Conservation (phyloP, 257 asterid genomes). For the Dorcoceras hygrometricum region DNA sequence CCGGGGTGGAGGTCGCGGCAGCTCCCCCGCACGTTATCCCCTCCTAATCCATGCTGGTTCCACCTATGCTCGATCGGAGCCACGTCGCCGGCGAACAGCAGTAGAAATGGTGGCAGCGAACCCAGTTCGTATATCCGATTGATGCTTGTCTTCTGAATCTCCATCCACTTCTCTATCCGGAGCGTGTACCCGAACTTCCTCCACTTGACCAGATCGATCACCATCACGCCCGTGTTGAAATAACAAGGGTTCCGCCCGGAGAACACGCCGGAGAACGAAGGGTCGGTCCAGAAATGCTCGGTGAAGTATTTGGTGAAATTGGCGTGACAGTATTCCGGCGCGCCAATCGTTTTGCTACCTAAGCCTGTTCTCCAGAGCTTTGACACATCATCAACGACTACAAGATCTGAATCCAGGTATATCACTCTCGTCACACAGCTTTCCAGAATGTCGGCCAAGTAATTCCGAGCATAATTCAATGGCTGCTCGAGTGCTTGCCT, state of each 20-base stretch:
- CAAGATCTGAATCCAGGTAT: slow-evolving; percentile 87
- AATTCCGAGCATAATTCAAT: slow-evolving; percentile 77
- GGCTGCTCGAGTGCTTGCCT: slow-evolving; percentile 93
- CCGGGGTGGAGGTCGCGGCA: slow-evolving; percentile 88
- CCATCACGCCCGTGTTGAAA: slow-evolving; percentile 95
- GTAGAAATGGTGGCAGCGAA: slow-evolving; percentile 74
- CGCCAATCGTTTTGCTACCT: slow-evolving; percentile 74
- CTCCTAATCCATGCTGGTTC: slow-evolving; percentile 94
- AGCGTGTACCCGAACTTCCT: slow-evolving; percentile 71
- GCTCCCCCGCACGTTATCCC: slow-evolving; percentile 82
- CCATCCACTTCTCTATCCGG: slow-evolving; percentile 93
- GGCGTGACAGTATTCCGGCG: slow-evolving; percentile 92
- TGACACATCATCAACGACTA: slow-evolving; percentile 69
- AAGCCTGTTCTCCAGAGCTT: slow-evolving; percentile 72
- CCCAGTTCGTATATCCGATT: slow-evolving; percentile 89
- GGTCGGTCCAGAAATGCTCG: slow-evolving; percentile 58
- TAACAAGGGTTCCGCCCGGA: slow-evolving; percentile 62
- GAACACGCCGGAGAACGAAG: slow-evolving; percentile 47
- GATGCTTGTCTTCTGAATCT: slow-evolving; percentile 67
- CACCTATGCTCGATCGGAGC: slow-evolving; percentile 90
- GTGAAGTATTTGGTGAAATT: slow-evolving; percentile 87
- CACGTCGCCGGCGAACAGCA: slow-evolving; percentile 90
- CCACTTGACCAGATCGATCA: slow-evolving; percentile 82
- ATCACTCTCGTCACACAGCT: slow-evolving; percentile 73
- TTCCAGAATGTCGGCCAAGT: slow-evolving; percentile 74